These are phyloP conservation scores for Citrus sp. DNA, from an alignment of 345 rosid genomes.

Conservation along the genomic window DNA sequence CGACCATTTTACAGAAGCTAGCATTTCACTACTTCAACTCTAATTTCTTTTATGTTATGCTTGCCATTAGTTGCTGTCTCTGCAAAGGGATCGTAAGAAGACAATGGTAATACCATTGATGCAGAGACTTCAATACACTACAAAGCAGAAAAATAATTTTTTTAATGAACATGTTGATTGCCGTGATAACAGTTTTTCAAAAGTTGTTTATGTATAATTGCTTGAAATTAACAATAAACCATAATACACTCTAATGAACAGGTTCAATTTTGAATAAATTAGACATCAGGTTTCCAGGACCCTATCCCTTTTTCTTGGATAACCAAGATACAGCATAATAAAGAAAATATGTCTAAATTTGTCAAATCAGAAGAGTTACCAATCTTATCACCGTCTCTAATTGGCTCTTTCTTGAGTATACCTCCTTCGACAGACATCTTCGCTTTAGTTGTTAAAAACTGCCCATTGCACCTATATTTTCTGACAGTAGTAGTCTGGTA, in stretches of 20 bases:
- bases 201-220: background rate
- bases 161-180: background rate
- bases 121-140: background rate
- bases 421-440: constrained; percentile 46
- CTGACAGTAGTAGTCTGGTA: constrained; percentile 14
- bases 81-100: background rate
- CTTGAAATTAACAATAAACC: background rate
- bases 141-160: background rate
- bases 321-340: background rate
- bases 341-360: background rate
- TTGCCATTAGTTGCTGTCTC: background rate
- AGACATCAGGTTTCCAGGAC: background rate
- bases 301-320: background rate
- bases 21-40: background rate
- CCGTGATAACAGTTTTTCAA: background rate
- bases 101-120: background rate
- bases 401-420: constrained; percentile 48
- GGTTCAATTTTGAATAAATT: background rate
- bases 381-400: constrained; percentile 29
- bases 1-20: background rate
- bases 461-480: constrained; percentile 24
- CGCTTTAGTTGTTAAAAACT: constrained; percentile 40
- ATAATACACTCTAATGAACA: background rate
- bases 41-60: background rate
- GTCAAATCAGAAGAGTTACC: constrained; percentile 32